A percentile compares a stretch with the other conserved stretches of the same genome.
These are phyloP conservation scores for Brettanomyces sp. DNA, from an alignment of 805 yeast species.

Conservation along the genomic window DNA sequence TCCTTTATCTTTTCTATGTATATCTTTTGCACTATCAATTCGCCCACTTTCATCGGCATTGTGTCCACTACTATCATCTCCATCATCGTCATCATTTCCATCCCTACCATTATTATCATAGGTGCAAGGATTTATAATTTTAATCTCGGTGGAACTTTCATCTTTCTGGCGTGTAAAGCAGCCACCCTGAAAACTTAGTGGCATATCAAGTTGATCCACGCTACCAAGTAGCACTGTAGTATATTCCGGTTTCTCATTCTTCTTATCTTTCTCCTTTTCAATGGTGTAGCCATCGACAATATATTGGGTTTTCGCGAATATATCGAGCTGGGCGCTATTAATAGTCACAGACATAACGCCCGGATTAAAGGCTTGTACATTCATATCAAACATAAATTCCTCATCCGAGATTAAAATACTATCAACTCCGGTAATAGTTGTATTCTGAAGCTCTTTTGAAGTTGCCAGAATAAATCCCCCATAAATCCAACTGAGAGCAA, in stretches of 20 bases:
- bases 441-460: constrained; percentile 68
- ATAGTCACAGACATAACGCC: constrained; percentile 67
- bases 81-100: constrained; percentile 10
- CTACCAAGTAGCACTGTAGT: constrained; percentile 69
- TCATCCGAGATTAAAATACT: constrained; percentile 75
- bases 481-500: constrained; percentile 68
- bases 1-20: neutral
- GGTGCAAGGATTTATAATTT: constrained; percentile 63
- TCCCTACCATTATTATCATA: constrained; percentile 16
- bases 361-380: constrained; percentile 76
- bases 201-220: constrained; percentile 55
- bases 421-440: constrained; percentile 50
- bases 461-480: constrained; percentile 81
- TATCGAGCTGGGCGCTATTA: constrained; percentile 62
- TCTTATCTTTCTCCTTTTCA: neutral
- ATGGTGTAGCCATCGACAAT: constrained; percentile 14
- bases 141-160: constrained; percentile 58
- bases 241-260: constrained; percentile 1
- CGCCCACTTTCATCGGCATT: neutral
- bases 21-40: too few relatives aligned
- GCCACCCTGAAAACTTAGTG: constrained; percentile 69
- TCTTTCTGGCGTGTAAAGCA: constrained; percentile 55
- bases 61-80: constrained; percentile 1
- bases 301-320: constrained; percentile 69
- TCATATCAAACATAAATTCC: constrained; percentile 72